These are phyloP conservation scores for Plicaturopsis crispa DNA, from an alignment of 768 basidiomycete species.

Conservation along the genomic window DNA sequence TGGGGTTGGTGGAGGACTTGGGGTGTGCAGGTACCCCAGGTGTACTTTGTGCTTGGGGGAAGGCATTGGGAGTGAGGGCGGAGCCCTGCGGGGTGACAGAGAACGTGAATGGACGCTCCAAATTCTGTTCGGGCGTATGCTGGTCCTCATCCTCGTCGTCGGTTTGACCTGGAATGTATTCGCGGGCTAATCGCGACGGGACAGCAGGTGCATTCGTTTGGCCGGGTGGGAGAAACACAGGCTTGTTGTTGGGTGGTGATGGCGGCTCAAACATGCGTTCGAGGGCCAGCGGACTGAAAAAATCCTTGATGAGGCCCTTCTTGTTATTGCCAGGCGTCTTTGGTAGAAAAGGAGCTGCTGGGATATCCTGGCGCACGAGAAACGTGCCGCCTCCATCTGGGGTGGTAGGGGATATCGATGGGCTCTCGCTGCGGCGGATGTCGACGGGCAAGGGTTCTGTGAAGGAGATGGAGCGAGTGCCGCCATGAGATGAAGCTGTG, in stretches of 20 bases:
- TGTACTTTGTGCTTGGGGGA: conserved; percentile 57
- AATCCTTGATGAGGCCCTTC: conserved; percentile 61
- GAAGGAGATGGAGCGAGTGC: conserved; percentile 52
- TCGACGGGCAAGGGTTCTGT: conserved; percentile 44
- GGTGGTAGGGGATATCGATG: conserved; percentile 16
- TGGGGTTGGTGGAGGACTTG: conserved; percentile 19
- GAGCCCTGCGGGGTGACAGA: conserved; percentile 42
- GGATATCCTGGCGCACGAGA: conserved; percentile 63
- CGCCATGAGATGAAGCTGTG: conserved; percentile 24
- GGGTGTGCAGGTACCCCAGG: conserved; percentile 31
- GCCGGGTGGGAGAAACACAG: neutral
- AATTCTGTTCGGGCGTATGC: conserved; percentile 34
- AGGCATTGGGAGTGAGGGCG: conserved; percentile 11
- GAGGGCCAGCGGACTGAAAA: conserved; percentile 83
- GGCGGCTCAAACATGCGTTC: conserved; percentile 95
- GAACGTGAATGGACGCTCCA: conserved; percentile 70
- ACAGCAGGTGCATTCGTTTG: conserved; percentile 13
- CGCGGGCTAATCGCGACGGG: conserved; percentile 30
- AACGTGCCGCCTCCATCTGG: conserved; percentile 57
- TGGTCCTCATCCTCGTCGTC: conserved; percentile 40
- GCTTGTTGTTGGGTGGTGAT: conserved; percentile 63
- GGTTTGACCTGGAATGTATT: conserved; percentile 21
- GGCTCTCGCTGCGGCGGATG: conserved; percentile 23
- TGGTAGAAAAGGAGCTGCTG: conserved; percentile 45
- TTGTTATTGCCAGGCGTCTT: conserved; percentile 58